Evolutionary conservation across 1,139 yeast genomes (phyloP).

Genomic region (Yamadazyma triangularis): DNA sequence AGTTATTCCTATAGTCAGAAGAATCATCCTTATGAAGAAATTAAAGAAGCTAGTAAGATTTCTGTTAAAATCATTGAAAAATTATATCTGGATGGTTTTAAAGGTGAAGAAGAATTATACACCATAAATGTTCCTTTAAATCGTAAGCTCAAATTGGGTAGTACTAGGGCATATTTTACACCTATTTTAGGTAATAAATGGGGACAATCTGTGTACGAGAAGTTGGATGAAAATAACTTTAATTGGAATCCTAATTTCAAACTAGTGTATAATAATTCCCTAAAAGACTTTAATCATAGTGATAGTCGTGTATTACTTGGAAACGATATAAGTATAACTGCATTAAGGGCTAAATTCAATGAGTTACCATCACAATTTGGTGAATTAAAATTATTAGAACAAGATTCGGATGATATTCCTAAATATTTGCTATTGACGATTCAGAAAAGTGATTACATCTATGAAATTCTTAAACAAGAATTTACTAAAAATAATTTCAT

Average conservation of each 20-base stretch:
- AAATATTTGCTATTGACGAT: conserved; percentile 26
- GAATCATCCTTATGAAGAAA: conserved; percentile 48
- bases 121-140: conserved; percentile 80
- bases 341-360: conserved; percentile 71
- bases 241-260: conserved; percentile 84
- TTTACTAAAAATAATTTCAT: conserved; percentile 24
- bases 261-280: conserved; percentile 58
- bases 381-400: conserved; percentile 36
- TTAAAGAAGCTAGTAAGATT: conserved; percentile 64
- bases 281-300: conserved; percentile 47
- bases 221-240: conserved; percentile 35
- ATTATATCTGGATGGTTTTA: conserved; percentile 43
- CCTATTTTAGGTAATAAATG: conserved; percentile 78
- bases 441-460: conserved; percentile 48
- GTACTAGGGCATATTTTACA: conserved; percentile 64
- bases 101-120: conserved; percentile 58
- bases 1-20: conserved; percentile 71
- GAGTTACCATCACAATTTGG: conserved; percentile 54
- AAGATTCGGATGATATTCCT: conserved; percentile 1
- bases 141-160: conserved; percentile 40
- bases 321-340: conserved; percentile 69
- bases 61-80: conserved; percentile 60
- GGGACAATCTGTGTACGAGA: conserved; percentile 51
- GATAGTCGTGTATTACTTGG: conserved; percentile 53
- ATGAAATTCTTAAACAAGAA: conserved; percentile 48